A percentile compares a stretch with the other conserved stretches of the same genome.
phyloP scores from a whole-genome alignment of 768 basidiomycete genomes.

The Naganishia antarctica region DNA sequence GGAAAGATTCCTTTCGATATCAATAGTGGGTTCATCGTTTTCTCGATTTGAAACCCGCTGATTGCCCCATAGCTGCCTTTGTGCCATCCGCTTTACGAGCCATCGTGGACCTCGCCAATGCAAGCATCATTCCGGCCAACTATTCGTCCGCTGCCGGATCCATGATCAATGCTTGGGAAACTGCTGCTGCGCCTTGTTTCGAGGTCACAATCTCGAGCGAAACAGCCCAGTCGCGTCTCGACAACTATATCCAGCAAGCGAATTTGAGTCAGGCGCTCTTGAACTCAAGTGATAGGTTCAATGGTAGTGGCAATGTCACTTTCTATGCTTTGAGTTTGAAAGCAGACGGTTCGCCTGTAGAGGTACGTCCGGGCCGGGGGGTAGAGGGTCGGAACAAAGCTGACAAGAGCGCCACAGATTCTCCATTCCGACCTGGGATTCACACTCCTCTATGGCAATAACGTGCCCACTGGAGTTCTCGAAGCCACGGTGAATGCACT shows the following conservation, averaged over 20 bases:
- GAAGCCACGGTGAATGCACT: constrained; percentile 51
- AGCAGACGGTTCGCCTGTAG: constrained; percentile 51
- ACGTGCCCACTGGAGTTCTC: constrained; percentile 50
- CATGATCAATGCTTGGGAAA: constrained; percentile 50
- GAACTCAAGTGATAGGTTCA: constrained; percentile 31
- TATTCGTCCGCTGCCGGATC: constrained; percentile 30
- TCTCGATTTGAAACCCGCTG: constrained; percentile 1
- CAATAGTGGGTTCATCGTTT: constrained; percentile 35
- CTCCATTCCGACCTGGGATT: constrained; percentile 54
- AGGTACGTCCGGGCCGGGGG: constrained; percentile 40
- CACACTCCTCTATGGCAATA: constrained; percentile 51
- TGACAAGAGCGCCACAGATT: constrained; percentile 33
- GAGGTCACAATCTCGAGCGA: constrained; percentile 46
- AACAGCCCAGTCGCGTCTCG: constrained; percentile 46
- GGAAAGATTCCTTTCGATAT: constrained; percentile 55
- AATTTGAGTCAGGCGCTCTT: constrained; percentile 48
- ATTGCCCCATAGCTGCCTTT: constrained; percentile 44
- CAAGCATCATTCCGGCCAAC: constrained; percentile 44
- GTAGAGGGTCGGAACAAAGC: neutral
- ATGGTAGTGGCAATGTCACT: constrained; percentile 39
- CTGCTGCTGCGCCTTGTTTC: constrained; percentile 49
- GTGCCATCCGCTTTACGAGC: constrained; percentile 53
- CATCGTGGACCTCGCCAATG: constrained; percentile 43
- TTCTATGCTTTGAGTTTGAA: constrained; percentile 53
- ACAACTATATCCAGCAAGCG: constrained; percentile 50